A percentile compares a stretch with the other conserved stretches of the same genome.
phyloP scores from a whole-genome alignment of 148 eudicot species.

The Rhododendron vialii region DNA sequence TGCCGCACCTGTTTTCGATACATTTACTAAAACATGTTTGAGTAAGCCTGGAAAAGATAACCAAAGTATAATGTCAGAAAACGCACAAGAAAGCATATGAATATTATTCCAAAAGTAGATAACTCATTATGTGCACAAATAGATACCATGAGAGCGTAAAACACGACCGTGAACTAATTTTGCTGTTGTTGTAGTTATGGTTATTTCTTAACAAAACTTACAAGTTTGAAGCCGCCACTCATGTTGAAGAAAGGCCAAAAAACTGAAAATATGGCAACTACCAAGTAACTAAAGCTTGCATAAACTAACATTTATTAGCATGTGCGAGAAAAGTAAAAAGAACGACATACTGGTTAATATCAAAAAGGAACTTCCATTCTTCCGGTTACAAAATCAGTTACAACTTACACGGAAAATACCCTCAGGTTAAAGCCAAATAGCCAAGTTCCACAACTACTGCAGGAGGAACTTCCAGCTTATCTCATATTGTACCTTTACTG shows the following conservation, averaged over 20 bases:
- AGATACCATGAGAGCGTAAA: background rate
- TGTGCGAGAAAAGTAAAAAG: background rate
- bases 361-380: background rate
- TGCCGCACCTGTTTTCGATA: conserved; percentile 50
- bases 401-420: background rate
- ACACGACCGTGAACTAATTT: background rate
- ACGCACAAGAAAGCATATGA: background rate
- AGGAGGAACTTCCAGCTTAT: background rate
- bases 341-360: background rate
- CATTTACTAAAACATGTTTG: conserved; percentile 77
- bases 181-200: background rate
- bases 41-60: conserved; percentile 63
- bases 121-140: background rate
- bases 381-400: background rate
- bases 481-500: background rate
- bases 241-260: background rate
- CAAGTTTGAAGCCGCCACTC: background rate
- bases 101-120: background rate
- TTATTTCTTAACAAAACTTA: background rate
- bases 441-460: background rate
- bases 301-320: background rate
- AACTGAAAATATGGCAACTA: background rate
- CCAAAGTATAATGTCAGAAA: background rate
- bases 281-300: background rate
- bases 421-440: background rate